phyloP scores from a whole-genome alignment of 2,329 filamentous ascomycete species.

The Fusarium compactum region DNA sequence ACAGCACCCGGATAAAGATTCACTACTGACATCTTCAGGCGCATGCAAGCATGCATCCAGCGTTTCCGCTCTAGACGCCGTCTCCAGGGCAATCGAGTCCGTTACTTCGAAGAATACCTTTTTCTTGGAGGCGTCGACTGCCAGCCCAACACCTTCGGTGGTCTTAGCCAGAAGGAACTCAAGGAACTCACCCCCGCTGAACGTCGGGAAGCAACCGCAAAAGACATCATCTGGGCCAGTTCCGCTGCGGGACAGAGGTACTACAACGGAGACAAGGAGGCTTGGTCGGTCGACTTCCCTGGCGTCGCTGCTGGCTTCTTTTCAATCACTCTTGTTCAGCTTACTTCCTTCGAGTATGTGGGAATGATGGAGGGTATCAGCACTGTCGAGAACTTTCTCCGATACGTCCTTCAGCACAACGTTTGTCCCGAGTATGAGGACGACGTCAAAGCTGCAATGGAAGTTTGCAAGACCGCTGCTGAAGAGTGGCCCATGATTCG shows the following conservation, averaged over 20 bases:
- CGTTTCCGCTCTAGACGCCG: constrained; percentile 83
- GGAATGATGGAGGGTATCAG: constrained; percentile 70
- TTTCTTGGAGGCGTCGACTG: constrained; percentile 83
- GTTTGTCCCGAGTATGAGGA: constrained; percentile 84
- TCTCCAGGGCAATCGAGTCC: constrained; percentile 70
- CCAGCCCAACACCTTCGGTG: constrained; percentile 67
- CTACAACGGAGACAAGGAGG: constrained; percentile 64
- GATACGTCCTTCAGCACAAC: constrained; percentile 85
- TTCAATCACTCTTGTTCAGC: constrained; percentile 68
- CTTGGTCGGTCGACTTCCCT: constrained; percentile 85
- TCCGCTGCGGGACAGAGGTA: constrained; percentile 59
- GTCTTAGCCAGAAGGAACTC: constrained; percentile 68
- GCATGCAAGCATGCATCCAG: constrained; percentile 87
- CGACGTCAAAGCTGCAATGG: constrained; percentile 74
- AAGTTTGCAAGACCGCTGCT: constrained; percentile 74
- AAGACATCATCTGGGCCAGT: constrained; percentile 66
- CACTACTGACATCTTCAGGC: constrained; percentile 59
- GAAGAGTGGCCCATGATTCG: constrained; percentile 73
- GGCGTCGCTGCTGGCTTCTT: constrained; percentile 83
- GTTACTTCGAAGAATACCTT: constrained; percentile 84
- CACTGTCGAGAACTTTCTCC: constrained; percentile 86
- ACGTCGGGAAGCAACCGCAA: constrained; percentile 73
- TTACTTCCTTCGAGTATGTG: constrained; percentile 66
- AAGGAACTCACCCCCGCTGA: constrained; percentile 68
- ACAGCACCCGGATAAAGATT: background rate